These are phyloP conservation scores for Colletotrichum sp. DNA, from an alignment of 2,329 filamentous ascomycete genomes.

Conservation along the genomic window DNA sequence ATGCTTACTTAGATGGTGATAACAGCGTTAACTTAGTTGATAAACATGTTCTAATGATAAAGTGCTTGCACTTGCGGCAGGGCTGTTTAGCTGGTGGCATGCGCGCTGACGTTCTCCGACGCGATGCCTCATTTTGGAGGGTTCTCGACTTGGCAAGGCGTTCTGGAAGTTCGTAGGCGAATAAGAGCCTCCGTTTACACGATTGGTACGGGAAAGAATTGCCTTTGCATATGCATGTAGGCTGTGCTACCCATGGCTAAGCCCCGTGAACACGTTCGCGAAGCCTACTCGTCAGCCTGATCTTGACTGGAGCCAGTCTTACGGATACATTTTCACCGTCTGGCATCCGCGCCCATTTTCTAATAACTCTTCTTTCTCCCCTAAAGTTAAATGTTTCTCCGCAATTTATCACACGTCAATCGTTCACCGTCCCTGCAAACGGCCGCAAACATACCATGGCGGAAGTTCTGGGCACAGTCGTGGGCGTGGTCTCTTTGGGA, in stretches of 20 bases:
- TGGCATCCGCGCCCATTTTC: too few relatives aligned
- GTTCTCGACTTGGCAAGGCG: neutral
- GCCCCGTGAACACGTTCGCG: neutral
- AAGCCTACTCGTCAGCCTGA: neutral
- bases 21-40: neutral
- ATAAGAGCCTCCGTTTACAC: neutral
- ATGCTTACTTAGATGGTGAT: neutral
- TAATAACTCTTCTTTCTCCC: neutral
- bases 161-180: neutral
- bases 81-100: neutral
- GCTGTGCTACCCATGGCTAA: neutral
- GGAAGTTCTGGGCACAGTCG: neutral
- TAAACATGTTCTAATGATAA: fast-evolving
- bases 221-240: neutral
- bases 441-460: neutral
- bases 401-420: fast-evolving
- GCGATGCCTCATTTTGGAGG: neutral
- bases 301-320: neutral
- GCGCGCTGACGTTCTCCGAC: neutral
- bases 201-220: neutral
- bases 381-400: neutral
- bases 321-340: too few relatives aligned
- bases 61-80: neutral
- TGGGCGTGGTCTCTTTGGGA: neutral
- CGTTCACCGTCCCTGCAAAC: neutral